Evolutionary conservation across 768 basidiomycete species (phyloP), one percentile per base, ranked within the genome.

Genomic region (Lentinula guzmanii): DNA sequence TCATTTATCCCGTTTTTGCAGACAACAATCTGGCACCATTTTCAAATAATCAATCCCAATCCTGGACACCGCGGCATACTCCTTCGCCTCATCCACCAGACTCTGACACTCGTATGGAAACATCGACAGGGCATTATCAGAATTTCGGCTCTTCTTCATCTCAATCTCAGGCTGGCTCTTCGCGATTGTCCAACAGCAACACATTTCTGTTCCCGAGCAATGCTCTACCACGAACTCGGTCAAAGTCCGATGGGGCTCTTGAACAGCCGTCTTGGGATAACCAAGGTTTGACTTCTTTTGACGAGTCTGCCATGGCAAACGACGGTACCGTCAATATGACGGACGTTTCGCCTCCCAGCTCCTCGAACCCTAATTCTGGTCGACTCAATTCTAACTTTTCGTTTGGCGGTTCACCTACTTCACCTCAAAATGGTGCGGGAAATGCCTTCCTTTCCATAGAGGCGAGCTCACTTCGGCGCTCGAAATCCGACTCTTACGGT

Each of bases 231-330:
- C 79, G 85, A 39, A 72, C 75, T 24, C 77, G 87, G 57, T 86
- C 84, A 71, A 82, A 86, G 66, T 85, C 85, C 1, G 87, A 88
- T 51, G 80, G 83, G 0, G 76, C 82, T 48, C 74, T 82, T 3
- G 82, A 86, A 60, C 80, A 81, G 15, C 82, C 80, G 1, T 69
- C 80, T 50, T 86, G 86, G 86, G 77, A 81, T 58, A 61, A 71
- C 53, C 16, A 53, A 61, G 9, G 18, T 61, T 15, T 37, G 64
- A 16, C 52, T 59, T 55, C 71, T 41, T 37, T 65, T 15, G 54
- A 48, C 43, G 42, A 61, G 15, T 57, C 62, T 34, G 60, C 64
- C 16, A 34, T 61, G 43, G 66, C 62, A 9, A 68, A 69, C 33
- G 69, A 68, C 37, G 70, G 66, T 4, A 70, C 71, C 18, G 72